These are phyloP conservation scores for Atkinsonella hypoxylon DNA, from an alignment of 2,329 filamentous ascomycete genomes.

Conservation along the genomic window DNA sequence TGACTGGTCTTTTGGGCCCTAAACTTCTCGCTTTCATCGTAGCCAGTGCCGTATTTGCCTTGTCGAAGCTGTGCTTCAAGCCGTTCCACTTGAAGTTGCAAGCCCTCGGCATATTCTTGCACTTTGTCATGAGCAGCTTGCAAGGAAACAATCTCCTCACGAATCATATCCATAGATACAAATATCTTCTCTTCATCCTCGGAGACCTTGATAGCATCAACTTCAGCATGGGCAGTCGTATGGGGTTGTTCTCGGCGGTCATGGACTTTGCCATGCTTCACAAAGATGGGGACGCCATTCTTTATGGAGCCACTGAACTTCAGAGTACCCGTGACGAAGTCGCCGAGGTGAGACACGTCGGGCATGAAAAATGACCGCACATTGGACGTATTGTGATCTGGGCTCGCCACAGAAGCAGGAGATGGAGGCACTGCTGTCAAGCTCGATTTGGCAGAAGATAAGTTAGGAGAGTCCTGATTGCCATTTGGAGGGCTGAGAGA, in stretches of 20 bases:
- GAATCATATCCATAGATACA: constrained; percentile 50
- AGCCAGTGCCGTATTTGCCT: constrained; percentile 30
- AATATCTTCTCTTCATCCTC: constrained; percentile 46
- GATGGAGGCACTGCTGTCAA: constrained; percentile 29
- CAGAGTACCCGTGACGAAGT: constrained; percentile 44
- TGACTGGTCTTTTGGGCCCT: constrained; percentile 44
- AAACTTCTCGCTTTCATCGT: constrained; percentile 32
- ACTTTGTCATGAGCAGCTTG: constrained; percentile 45
- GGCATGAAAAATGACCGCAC: constrained; percentile 42
- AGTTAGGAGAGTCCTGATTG: constrained; percentile 19
- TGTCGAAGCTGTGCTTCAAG: constrained; percentile 37
- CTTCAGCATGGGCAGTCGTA: constrained; percentile 28
- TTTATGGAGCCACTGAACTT: constrained; percentile 37
- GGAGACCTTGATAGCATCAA: constrained; percentile 38
- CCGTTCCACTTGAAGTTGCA: constrained; percentile 38
- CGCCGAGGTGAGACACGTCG: constrained; percentile 41
- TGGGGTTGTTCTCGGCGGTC: constrained; percentile 27
- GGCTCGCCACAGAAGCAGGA: constrained; percentile 22
- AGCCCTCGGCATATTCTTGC: constrained; percentile 39
- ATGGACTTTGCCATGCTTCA: constrained; percentile 40
- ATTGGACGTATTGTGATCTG: constrained; percentile 27
- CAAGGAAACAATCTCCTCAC: constrained; percentile 42
- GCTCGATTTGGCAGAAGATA: constrained; percentile 29
- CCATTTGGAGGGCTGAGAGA: constrained; percentile 18
- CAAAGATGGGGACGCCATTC: constrained; percentile 43